A percentile compares a stretch with the other conserved stretches of the same genome.
Conservation (phyloP, 306 rosid species). For the Gillenia trifoliata region DNA sequence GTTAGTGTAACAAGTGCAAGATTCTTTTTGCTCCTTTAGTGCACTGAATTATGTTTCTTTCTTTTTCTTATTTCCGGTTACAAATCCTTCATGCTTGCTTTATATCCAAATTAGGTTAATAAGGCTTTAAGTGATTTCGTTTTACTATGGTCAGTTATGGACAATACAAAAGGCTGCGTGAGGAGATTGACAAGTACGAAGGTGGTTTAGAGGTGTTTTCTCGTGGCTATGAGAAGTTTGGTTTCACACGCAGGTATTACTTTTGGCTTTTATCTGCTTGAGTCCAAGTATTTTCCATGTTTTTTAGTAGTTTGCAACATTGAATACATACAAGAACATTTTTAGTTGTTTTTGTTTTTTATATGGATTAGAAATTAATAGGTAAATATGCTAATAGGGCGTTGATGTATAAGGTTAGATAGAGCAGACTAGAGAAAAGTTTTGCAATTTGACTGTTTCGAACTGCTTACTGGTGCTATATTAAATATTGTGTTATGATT, state of each 20-base stretch:
- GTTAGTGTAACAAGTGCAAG: not conserved
- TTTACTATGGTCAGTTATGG: slow-evolving; percentile 48
- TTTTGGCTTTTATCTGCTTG: not conserved
- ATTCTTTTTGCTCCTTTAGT: not conserved
- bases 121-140: slow-evolving; percentile 18
- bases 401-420: not conserved
- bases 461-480: not conserved
- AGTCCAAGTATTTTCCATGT: not conserved
- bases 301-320: not conserved
- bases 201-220: slow-evolving; percentile 95
- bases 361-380: not conserved
- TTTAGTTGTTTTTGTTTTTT: not conserved
- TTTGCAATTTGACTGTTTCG: not conserved
- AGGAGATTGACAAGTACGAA: slow-evolving; percentile 76
- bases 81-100: not conserved
- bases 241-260: slow-evolving; percentile 80
- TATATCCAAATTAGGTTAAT: not conserved
- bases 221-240: slow-evolving; percentile 90
- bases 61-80: not conserved
- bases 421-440: not conserved
- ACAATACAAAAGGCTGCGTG: slow-evolving; percentile 67
- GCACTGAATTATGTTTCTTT: not conserved
- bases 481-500: not conserved
- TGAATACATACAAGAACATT: not conserved
- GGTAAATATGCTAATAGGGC: not conserved